Conservation (phyloP, 2,329 filamentous ascomycete genomes). For the Colletotrichum sp. region DNA sequence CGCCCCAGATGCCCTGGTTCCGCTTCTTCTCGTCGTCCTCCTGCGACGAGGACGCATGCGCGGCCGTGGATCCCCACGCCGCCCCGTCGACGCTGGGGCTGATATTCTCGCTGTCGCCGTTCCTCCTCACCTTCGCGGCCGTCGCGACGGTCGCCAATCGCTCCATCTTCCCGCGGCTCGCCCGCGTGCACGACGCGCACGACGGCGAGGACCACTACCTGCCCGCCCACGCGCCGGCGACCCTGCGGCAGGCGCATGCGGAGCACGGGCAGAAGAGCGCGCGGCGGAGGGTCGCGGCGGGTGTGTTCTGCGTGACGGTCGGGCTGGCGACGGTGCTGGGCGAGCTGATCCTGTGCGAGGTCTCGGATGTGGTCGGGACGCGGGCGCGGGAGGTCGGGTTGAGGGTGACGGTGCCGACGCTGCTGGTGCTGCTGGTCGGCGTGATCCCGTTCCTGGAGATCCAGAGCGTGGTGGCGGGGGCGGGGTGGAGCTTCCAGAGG, state of each 20-base stretch:
- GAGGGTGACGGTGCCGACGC: conserved; percentile 69
- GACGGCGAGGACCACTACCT: conserved; percentile 67
- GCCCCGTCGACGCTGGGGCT: conserved; percentile 45
- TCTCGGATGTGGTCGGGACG: conserved; percentile 74
- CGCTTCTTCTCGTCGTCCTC: conserved; percentile 34
- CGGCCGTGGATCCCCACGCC: conserved; percentile 42
- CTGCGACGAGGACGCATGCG: conserved; percentile 65
- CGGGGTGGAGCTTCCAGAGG: conserved; percentile 67
- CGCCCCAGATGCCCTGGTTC: conserved; percentile 21
- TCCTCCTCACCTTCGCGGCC: conserved; percentile 70
- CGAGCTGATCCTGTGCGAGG: conserved; percentile 83
- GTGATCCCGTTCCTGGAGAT: conserved; percentile 82
- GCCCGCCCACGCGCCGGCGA: conserved; percentile 64
- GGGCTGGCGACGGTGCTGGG: conserved; percentile 78
- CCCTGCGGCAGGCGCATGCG: conserved; percentile 62
- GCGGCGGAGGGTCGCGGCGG: conserved; percentile 57
- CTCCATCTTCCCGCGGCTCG: conserved; percentile 75
- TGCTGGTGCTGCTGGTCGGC: conserved; percentile 75
- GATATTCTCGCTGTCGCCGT: conserved; percentile 68
- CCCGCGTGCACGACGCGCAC: conserved; percentile 52
- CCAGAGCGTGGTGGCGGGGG: conserved; percentile 62
- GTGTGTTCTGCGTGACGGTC: conserved; percentile 77
- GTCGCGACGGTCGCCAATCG: conserved; percentile 67
- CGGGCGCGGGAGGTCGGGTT: conserved; percentile 71
- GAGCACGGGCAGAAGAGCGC: conserved; percentile 59